A percentile compares a stretch with the other conserved stretches of the same genome.
Conservation (phyloP, 2,329 filamentous ascomycete species). For the Samsoniella hepiali region DNA sequence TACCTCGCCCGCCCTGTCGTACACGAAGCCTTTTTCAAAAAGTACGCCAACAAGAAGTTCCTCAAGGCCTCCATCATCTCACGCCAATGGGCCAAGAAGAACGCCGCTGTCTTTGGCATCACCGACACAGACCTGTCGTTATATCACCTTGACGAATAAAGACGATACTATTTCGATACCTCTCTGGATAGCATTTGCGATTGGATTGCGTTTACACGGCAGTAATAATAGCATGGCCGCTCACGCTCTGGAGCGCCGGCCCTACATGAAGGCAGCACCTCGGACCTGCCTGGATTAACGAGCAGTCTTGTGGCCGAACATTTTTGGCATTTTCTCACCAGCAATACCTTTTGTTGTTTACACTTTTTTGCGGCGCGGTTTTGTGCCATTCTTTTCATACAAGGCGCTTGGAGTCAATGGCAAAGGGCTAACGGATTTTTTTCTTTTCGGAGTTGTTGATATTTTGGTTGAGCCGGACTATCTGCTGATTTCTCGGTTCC, state of each 20-base stretch:
- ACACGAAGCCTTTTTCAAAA: constrained; percentile 99
- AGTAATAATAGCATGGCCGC: constrained; percentile 28
- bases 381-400: constrained; percentile 36
- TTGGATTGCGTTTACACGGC: constrained; percentile 35
- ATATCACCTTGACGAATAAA: constrained; percentile 41
- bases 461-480: constrained; percentile 20
- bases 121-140: constrained; percentile 47
- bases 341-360: constrained; percentile 32
- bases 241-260: constrained; percentile 17
- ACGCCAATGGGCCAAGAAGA: constrained; percentile 89
- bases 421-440: constrained; percentile 34
- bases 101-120: constrained; percentile 56
- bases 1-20: constrained; percentile 87
- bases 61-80: constrained; percentile 92
- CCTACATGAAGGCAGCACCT: constrained; percentile 19
- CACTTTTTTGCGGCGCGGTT: constrained; percentile 32
- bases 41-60: constrained; percentile 99
- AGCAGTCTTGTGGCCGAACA: constrained; percentile 27
- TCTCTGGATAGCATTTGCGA: constrained; percentile 23
- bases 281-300: constrained; percentile 26
- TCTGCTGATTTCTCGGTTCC: constrained; percentile 1
- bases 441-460: constrained; percentile 35
- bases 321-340: constrained; percentile 26
- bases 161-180: constrained; percentile 13
- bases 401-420: constrained; percentile 42